Evolutionary conservation across 169 alveolate species (phyloP).

Genomic region (Theileria parva): DNA sequence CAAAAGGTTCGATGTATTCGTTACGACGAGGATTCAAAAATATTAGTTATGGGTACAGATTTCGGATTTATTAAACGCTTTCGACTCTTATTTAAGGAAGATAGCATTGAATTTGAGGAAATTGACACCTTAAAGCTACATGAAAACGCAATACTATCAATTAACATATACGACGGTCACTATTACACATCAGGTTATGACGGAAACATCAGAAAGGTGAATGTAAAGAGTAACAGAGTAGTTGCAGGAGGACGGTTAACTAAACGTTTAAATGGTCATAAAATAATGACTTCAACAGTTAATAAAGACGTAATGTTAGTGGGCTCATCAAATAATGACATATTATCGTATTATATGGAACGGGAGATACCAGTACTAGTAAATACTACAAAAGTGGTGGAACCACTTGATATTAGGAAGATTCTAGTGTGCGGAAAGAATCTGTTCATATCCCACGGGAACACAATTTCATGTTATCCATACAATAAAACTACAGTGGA

Average conservation of each 20-base stretch:
- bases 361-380: conserved; percentile 53
- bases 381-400: conserved; percentile 25
- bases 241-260: conserved; percentile 76
- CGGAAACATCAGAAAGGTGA: conserved; percentile 65
- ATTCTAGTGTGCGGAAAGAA: conserved; percentile 32
- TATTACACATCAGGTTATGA: conserved; percentile 78
- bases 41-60: conserved; percentile 53
- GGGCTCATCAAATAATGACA: conserved; percentile 44
- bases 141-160: conserved; percentile 66
- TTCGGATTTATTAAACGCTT: conserved; percentile 45
- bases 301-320: background rate
- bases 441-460: conserved; percentile 61
- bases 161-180: conserved; percentile 26
- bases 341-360: conserved; percentile 50
- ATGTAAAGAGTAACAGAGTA: conserved; percentile 46
- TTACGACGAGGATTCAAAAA: conserved; percentile 17
- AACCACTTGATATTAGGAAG: conserved; percentile 47
- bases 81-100: conserved; percentile 23
- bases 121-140: conserved; percentile 64
- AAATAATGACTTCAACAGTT: conserved; percentile 63
- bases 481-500: conserved; percentile 8
- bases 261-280: conserved; percentile 71
- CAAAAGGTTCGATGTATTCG: conserved; percentile 43
- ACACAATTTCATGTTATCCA: conserved; percentile 51
- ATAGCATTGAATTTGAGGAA: conserved; percentile 32